Base-by-base conservation (phyloP, 1,139 yeast genomes). In the Scheffersomyces insectosa region DNA sequence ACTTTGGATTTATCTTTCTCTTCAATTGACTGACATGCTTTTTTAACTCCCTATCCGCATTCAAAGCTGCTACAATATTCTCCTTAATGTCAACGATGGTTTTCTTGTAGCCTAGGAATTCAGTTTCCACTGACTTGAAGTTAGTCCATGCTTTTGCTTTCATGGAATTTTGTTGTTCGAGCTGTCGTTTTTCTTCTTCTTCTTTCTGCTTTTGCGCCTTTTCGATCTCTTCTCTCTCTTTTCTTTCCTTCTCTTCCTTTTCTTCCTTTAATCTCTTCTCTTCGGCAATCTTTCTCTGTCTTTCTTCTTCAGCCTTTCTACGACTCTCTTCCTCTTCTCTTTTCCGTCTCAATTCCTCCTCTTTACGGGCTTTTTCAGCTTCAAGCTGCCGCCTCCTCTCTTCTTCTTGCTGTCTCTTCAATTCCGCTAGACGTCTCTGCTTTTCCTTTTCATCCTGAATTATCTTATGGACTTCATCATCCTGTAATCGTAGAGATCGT, bases 1-100 rank as follows among this genome's bases (percentile, higher is more conserved):
- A 82, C 56, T 85, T 86, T 4, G 97, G 95, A 56, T 89, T 89
- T 51, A 93, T 80, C 54, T 84, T 82, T 42, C 97, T 72, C 58
- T 85, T 85, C 42, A 53, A 64, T 60, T 58, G 63, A 27, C 77
- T 75, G 23, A 75, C 67, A 14, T 63, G 65, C 46, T 70, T 71
- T 48, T 77, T 73, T 39, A 75, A 57, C 16, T 70, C 75, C 28
- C 72, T 68, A 45, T 82, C 68, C 6, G 51, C 48, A 42, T 59
- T 59, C 5, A 84, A 76, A 32, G 70, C 72, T 32, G 66, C 72
- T 7, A 80, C 83, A 31, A 91, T 75, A 20, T 76, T 70, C 1
- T 55, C 51, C 55, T 89, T 88, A 47, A 89, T 86, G 32, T 75
- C 77, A 5, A 59, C 61, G 42, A 88, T 87, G 50, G 76, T 77